Evolutionary conservation across 805 yeast genomes (phyloP).

Genomic region (Huiozyma sinensis): DNA sequence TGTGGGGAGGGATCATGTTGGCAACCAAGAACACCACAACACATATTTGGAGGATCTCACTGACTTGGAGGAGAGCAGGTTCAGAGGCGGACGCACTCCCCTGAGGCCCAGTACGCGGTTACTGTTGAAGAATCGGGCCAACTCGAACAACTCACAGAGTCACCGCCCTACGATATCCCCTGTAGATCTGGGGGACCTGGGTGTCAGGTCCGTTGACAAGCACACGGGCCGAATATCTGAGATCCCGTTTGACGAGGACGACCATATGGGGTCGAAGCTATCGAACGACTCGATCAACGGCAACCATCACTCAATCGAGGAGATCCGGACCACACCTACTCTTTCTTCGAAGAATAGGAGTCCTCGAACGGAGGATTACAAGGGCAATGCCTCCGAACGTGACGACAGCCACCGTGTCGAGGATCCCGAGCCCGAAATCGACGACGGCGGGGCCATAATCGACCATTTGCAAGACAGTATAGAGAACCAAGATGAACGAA

Average conservation of each 20-base stretch:
- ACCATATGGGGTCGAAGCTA: not conserved
- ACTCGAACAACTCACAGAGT: conserved; percentile 4
- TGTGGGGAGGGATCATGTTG: no score
- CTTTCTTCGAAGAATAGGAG: no score
- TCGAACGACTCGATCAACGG: no score
- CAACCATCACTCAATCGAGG: no score
- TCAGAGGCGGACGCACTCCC: not conserved
- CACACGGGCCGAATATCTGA: conserved; percentile 11
- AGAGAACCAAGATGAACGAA: conserved; percentile 23
- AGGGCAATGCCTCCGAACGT: not conserved
- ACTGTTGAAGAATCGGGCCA: conserved; percentile 19
- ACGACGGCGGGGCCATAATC: not conserved
- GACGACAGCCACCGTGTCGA: not conserved
- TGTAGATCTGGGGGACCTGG: not conserved
- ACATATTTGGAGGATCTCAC: no score
- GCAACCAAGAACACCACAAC: no score
- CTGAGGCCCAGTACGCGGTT: conserved; percentile 7
- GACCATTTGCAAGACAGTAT: conserved; percentile 20
- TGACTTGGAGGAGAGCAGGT: not conserved
- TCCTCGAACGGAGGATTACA: no score
- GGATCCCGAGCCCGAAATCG: not conserved
- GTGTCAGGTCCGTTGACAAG: no score
- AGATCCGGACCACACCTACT: no score
- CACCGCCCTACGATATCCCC: conserved; percentile 2
- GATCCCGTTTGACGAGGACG: conserved; percentile 17